Base-by-base conservation (phyloP, 2,329 filamentous ascomycete species). In the Alternaria sp. region DNA sequence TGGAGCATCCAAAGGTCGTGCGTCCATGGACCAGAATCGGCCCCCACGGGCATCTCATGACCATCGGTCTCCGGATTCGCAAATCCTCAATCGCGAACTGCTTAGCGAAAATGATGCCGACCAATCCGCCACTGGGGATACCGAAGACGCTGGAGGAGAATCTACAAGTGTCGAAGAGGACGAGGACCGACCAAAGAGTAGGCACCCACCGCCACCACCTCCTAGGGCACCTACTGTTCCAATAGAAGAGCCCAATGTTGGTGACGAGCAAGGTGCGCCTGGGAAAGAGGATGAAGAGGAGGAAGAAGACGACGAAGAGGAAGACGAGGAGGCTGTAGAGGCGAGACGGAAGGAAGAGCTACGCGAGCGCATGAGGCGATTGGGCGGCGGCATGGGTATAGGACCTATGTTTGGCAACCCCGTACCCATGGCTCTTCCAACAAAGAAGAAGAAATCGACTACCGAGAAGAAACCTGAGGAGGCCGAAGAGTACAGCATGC, bases 341-440 rank as follows among this genome's bases (percentile, higher is more conserved):
- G 84, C 92, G 23, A 88, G 87, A 66, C 89, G 93, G 51, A 91
- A 90, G 74, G 88, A 97, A 79, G 94, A 97, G 75, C 83, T 99
- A 31, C 88, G 95, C 60, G 93, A 95, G 61, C 88, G 95, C 69
- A 99, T 99, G 92, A 95, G 95, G 44, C 97, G 97, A 80, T 95
- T 99, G 90, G 96, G 94, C 67, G 94, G 94, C 54, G 94, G 94
- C 40, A 97, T 97, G 92, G 92, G 92, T 23, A 31, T 29, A 45
- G 96, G 98, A 90, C 88, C 92, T 74, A 95, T 98, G 88, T 96
- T 96, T 17, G 86, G 85, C 36, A 87, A 87, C 59, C 29, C 29
- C n/a, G 86, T 92, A 75, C 85, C 88, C 14, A 84, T 90, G 79
- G 81, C 78, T 4, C 68, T 74, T 61, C 73, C 77, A 42, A 74